Evolutionary conservation across 1,284 basidiomycete species (phyloP).

Genomic region (Calocybe gambosa): DNA sequence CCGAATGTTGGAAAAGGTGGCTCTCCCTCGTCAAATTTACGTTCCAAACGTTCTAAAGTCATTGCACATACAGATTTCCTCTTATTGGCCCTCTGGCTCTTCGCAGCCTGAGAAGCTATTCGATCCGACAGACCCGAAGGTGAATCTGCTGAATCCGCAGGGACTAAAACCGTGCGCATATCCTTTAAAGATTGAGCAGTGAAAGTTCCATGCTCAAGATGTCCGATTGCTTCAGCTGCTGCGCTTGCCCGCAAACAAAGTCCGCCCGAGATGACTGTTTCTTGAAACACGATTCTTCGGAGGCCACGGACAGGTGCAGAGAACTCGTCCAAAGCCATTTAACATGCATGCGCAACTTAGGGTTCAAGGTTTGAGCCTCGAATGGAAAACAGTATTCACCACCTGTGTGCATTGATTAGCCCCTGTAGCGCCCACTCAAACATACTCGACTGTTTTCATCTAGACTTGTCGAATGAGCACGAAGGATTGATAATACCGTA

Average conservation of each 20-base stretch:
- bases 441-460: neutral
- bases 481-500: too few relatives aligned
- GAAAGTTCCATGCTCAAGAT: neutral
- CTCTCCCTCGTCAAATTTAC: neutral
- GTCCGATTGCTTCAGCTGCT: conserved; percentile 54
- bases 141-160: conserved; percentile 83
- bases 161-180: conserved; percentile 84
- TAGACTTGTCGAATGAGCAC: neutral
- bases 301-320: conserved; percentile 74
- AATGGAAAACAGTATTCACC: neutral
- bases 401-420: conserved; percentile 4
- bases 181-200: conserved; percentile 1
- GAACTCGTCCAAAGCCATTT: conserved; percentile 77
- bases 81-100: conserved; percentile 33
- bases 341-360: conserved; percentile 85
- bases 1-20: conserved; percentile 29
- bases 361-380: conserved; percentile 70
- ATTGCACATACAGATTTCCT: conserved; percentile 26
- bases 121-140: conserved; percentile 62
- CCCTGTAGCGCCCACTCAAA: conserved; percentile 7
- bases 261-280: conserved; percentile 90
- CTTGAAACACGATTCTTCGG: conserved; percentile 64
- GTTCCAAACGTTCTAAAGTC: neutral
- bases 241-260: conserved; percentile 95
- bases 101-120: conserved; percentile 35